Base-by-base conservation (phyloP, 352 stramenopile genomes). In the Pythium grandisporangium region DNA sequence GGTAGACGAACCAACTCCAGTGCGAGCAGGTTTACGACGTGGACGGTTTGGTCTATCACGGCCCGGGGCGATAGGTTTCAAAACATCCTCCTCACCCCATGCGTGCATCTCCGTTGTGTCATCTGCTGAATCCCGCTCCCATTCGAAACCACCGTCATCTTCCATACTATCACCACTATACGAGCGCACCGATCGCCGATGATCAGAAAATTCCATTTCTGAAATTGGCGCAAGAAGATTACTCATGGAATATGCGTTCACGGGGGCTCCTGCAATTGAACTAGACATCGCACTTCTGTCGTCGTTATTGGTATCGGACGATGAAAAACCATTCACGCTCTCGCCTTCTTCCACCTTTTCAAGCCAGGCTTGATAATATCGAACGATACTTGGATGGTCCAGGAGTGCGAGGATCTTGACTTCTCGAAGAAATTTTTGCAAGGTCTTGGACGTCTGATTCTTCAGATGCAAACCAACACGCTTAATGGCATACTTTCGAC, bases 401-500 rank as follows among this genome's bases (percentile, higher is more conserved):
- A 96, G 59, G 27, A 90, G 47, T 3, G 87, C 89, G 23, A 98
- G 53, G 58, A 95, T 96, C 45, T 95, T 91, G 6, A 97, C 87
- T 63, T 98, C 92, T 3, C 92, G 73, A 34, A 97, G 62, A 29
- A 97, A 95, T 39, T 93, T 86, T 59, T 97, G 86, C 27, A 97
- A 61, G 25, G 91, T 95, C 56, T 91, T 88, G 19, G 79, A 94
- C 11, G 84, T 94, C 43, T 92, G 78, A 41, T 89, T 80, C 48
- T 86, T 85, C 24, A 92, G 42, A 39, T 85, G 75, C 5, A 89
- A 53, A n/a, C 75, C 78, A 17, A 92, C 73, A 27, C 78, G 72
- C 58, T 98, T 98, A 32, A 98, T 87, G 1, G 91, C 93, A 57
- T 96, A 97, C 27, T 94, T 81, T 46, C 89, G 72, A 19, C 90